Base-by-base conservation (phyloP, 148 eudicot species). In the Selenicereus undatus region DNA sequence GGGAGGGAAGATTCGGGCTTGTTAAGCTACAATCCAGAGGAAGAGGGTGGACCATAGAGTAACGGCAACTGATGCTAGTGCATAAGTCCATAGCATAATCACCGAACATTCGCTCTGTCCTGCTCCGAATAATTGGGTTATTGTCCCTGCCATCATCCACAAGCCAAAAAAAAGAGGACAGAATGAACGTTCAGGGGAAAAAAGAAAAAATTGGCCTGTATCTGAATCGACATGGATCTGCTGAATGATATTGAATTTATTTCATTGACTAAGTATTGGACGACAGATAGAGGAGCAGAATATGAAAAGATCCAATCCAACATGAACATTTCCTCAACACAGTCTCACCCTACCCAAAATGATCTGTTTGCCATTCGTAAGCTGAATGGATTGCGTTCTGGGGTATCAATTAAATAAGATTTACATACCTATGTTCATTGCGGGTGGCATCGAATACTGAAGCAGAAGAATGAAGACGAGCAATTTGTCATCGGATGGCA, bases 391-490 rank as follows among this genome's bases (percentile, higher is more conserved):
- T 27, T 27, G 48, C 24, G 6, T 51, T 20, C 45, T 58, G 43
- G 18, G 14, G 48, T 64, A 64, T 8, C 29, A n/a, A 64, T 9
- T 60, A 48, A 76, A 27, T 11, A 43, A 29, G 69, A 50, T 72
- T 45, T 21, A 18, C 24, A 74, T 86, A 94, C 97, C 93, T 83
- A 91, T 93, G 85, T 90, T 93, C 92, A 95, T 93, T 29, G 98
- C 97, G 20, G 98, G 97, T 39, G 98, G 98, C 74, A 95, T 79
- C 6, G 94, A 90, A 81, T 85, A 93, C 65, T 95, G 98, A 80
- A 95, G 88, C 82, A 91, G 76, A 80, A 95, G 96, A 79, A 91
- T 86, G 74, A 93, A 95, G 74, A 86, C 85, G 75, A 91, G 90
- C 65, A 95, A 80, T 14, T 95, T 93, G 84, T 95, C 88, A 75